phyloP scores from a whole-genome alignment of 2,329 filamentous ascomycete genomes.

The Neonectria faginata region DNA sequence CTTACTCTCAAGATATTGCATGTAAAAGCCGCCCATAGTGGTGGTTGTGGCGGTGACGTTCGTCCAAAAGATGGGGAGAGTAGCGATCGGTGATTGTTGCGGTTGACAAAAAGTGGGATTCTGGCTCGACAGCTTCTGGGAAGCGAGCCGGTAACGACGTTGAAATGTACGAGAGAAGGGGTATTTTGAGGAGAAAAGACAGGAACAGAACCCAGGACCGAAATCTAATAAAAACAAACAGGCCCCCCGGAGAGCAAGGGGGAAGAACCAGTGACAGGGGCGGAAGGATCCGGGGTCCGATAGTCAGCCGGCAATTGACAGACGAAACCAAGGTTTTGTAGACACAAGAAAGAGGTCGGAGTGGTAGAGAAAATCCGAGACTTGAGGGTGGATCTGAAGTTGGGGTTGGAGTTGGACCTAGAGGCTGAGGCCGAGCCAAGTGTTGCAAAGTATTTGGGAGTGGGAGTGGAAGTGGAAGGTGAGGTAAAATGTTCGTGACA shows the following conservation, averaged over 20 bases:
- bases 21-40: slow-evolving; percentile 74
- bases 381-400: background rate
- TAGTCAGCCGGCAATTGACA: slow-evolving; percentile 16
- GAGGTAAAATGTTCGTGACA: slow-evolving; percentile 16
- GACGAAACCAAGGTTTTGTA: slow-evolving; percentile 2
- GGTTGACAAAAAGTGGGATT: slow-evolving; percentile 36
- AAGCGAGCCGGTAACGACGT: slow-evolving; percentile 13
- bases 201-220: background rate
- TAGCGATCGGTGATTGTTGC: slow-evolving; percentile 28
- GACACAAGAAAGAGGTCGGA: background rate
- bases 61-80: slow-evolving; percentile 40
- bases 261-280: slow-evolving; percentile 12
- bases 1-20: slow-evolving; percentile 82
- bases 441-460: background rate
- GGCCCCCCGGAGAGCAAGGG: slow-evolving; percentile 6
- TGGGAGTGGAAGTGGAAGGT: slow-evolving; percentile 49
- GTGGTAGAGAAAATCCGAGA: slow-evolving; percentile 7
- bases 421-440: slow-evolving; percentile 2
- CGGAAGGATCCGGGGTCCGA: slow-evolving; percentile 18
- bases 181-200: slow-evolving; percentile 12
- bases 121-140: slow-evolving; percentile 32
- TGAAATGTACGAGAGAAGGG: slow-evolving; percentile 23
- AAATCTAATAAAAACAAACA: slow-evolving; percentile 16
- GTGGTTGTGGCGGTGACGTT: slow-evolving; percentile 35
- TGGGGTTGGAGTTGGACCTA: slow-evolving; percentile 5